Conservation (phyloP, 257 asterid genomes). For the Forsythia viridissima region DNA sequence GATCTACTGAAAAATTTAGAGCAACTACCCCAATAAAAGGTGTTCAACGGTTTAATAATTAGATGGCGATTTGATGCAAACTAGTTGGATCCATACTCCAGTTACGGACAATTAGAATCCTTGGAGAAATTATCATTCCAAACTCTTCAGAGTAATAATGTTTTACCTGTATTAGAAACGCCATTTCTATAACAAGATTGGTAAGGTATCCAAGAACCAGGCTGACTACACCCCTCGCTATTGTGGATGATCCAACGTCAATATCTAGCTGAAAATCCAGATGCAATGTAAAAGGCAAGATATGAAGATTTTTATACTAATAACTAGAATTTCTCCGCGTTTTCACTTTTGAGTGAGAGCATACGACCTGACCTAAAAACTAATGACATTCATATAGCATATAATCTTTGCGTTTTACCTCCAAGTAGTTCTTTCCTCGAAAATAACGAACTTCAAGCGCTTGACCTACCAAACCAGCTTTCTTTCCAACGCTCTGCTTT, state of each 20-base stretch:
- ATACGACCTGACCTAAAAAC: not conserved
- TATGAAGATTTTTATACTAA: not conserved
- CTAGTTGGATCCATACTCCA: no score
- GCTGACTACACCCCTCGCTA: slow-evolving; percentile 84
- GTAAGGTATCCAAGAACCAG: slow-evolving; percentile 89
- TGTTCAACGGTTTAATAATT: no score
- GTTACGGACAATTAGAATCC: no score
- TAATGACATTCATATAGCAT: not conserved
- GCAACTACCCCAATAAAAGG: no score
- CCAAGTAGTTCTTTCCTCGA: slow-evolving; percentile 90
- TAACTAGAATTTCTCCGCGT: not conserved
- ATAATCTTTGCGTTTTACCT: slow-evolving; percentile 43
- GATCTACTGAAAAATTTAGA: no score
- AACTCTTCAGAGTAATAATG: not conserved
- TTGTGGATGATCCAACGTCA: slow-evolving; percentile 84
- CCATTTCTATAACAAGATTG: slow-evolving; percentile 89
- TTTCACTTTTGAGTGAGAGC: not conserved
- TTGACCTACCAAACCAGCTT: slow-evolving; percentile 83
- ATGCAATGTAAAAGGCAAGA: not conserved
- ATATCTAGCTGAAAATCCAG: slow-evolving; percentile 60
- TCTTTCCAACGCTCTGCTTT: slow-evolving; percentile 92
- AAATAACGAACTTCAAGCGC: slow-evolving; percentile 80
- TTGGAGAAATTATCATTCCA: not conserved
- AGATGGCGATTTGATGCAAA: no score
- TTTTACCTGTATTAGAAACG: slow-evolving; percentile 85